phyloP scores from a whole-genome alignment of 2,329 filamentous ascomycete genomes.

The Aspergillus sp. region DNA sequence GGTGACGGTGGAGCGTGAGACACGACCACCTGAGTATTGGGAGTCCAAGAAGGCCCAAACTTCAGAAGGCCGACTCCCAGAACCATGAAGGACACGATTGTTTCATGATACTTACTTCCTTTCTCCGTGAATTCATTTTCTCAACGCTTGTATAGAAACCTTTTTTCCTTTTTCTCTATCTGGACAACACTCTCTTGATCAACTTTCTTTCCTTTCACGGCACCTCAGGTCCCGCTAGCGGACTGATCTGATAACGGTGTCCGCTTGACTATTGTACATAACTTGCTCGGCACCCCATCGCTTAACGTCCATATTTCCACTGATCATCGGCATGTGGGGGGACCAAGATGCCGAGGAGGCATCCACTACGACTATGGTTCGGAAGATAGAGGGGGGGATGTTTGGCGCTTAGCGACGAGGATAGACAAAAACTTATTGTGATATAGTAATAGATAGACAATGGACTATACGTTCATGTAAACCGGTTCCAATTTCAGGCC shows the following conservation, averaged over 20 bases:
- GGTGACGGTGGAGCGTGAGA: conserved; percentile 29
- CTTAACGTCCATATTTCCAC: not conserved
- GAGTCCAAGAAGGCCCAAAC: conserved; percentile 2
- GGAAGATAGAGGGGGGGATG: not conserved
- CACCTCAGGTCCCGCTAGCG: not conserved
- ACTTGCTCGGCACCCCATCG: not conserved
- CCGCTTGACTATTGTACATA: conserved; percentile 3
- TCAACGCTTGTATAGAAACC: not conserved
- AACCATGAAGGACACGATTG: conserved; percentile 13
- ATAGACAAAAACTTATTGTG: not conserved
- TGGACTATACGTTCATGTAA: not conserved
- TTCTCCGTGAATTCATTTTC: not conserved
- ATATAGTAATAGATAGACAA: not conserved
- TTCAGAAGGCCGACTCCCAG: not conserved
- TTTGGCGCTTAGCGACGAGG: not conserved
- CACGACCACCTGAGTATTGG: conserved; percentile 18
- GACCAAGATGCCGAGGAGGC: not conserved
- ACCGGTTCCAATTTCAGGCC: not conserved
- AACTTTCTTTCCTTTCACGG: not conserved
- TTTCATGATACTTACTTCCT: not conserved
- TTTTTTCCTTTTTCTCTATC: not conserved
- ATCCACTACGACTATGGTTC: not conserved
- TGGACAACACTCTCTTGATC: not conserved
- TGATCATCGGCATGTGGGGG: conserved; percentile 2
- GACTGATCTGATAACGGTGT: conserved; percentile 1